Base-by-base conservation (phyloP, 1,139 yeast species). In the Yamadazyma buinensis region DNA sequence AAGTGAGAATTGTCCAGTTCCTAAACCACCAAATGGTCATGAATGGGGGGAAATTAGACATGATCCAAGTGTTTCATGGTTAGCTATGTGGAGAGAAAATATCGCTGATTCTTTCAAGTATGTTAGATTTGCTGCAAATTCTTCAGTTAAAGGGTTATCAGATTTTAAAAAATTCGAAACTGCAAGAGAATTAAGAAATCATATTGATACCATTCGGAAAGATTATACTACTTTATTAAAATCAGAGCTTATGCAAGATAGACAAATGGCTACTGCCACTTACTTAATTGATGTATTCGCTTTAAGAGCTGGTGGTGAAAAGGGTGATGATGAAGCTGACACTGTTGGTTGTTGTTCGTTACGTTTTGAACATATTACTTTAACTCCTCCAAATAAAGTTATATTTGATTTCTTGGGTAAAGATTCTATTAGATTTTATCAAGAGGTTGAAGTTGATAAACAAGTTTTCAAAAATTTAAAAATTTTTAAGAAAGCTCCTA, bases 341-440 rank as follows among this genome's bases (percentile, higher is more conserved):
- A 90, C 98, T 2, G 98, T 90, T 29, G 98, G 98, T 29, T 90
- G 98, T 62, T 90, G 97, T 61, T 90, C 97, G 1, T 71, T 90
- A 46, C 67, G 97, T 49, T 90, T 67, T 51, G 97, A 90, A 55
- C 97, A 90, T 58, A 75, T 90, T 30, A 83, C 94, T 1, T 67
- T 90, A 41, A 77, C 77, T 48, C 95, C 95, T 2, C 97, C 97
- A 9, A 80, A 80, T 48, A 83, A 73, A 12, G 97, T 90, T 13
- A 75, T 84, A n/a, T 88, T 90, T 63, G 97, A 90, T 57, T 90
- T 90, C 55, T 67, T 90, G 46, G 98, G 98, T 80, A 92, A 90
- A 55, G 97, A 90, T 63, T 87, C 96, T 7, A 87, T 92, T 46
- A 70, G 97, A 49, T 92, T 76, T 57, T 84, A 86, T 55, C 96